These are phyloP conservation scores for Fusarium secorum DNA, from an alignment of 2,329 filamentous ascomycete genomes.

Conservation along the genomic window DNA sequence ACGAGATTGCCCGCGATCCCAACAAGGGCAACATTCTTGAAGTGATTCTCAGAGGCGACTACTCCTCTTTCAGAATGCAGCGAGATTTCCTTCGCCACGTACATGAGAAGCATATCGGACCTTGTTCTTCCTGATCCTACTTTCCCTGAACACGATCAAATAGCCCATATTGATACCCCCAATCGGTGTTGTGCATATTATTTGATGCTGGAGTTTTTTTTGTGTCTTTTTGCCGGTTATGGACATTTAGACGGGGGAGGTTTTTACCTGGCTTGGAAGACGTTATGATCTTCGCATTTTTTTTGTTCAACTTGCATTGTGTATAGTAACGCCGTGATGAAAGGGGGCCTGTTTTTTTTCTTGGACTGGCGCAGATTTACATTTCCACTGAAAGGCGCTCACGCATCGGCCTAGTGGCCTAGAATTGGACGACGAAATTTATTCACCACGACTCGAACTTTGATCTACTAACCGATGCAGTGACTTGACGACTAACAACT, in stretches of 20 bases:
- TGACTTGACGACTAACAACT: slow-evolving; percentile 27
- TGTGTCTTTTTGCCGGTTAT: slow-evolving; percentile 10
- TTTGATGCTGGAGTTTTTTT: slow-evolving; percentile 21
- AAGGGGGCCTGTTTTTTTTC: not conserved
- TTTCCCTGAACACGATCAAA: not conserved
- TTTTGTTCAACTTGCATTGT: slow-evolving; percentile 12
- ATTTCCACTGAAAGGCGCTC: not conserved
- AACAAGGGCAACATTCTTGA: slow-evolving; percentile 64
- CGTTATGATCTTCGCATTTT: not conserved
- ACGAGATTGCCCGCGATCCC: slow-evolving; percentile 51
- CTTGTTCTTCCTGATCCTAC: slow-evolving; percentile 42
- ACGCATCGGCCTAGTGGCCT: slow-evolving; percentile 37
- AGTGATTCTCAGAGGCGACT: slow-evolving; percentile 79
- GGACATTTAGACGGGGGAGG: slow-evolving; percentile 19
- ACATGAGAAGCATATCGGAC: slow-evolving; percentile 52
- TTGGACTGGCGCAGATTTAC: slow-evolving; percentile 24
- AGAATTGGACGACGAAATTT: slow-evolving; percentile 39
- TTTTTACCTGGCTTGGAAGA: slow-evolving; percentile 19
- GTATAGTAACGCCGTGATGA: slow-evolving; percentile 42
- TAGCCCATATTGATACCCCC: slow-evolving; percentile 8
- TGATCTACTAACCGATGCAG: slow-evolving; percentile 44
- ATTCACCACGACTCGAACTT: slow-evolving; percentile 15
- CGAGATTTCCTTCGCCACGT: slow-evolving; percentile 67
- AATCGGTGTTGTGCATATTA: slow-evolving; percentile 7
- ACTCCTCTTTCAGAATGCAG: slow-evolving; percentile 75